A percentile compares a stretch with the other conserved stretches of the same genome.
Conservation (phyloP, 306 rosid species). For the Quercus gilva region DNA sequence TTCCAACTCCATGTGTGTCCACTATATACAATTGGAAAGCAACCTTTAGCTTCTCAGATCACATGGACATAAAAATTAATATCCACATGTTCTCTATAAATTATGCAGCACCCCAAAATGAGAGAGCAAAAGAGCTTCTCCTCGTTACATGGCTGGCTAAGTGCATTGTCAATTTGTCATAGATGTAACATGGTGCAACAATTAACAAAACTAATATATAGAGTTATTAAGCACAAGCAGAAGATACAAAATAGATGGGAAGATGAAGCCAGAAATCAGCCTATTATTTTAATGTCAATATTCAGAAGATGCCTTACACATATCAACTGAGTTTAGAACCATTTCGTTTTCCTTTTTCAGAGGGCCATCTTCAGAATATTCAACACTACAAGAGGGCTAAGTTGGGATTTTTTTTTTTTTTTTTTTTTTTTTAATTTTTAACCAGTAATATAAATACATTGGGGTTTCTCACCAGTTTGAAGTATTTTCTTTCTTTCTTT, state of each 20-base stretch:
- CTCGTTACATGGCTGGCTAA: background rate
- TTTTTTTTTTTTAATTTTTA: background rate
- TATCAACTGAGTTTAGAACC: background rate
- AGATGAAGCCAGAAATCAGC: background rate
- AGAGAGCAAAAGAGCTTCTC: background rate
- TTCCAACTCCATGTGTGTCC: background rate
- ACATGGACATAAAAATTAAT: background rate
- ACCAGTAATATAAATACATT: background rate
- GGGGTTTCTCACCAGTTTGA: too few species aligned
- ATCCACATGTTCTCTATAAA: background rate
- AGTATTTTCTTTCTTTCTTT: too few species aligned
- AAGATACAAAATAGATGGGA: background rate
- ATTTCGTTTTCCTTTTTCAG: background rate
- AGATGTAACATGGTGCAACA: background rate
- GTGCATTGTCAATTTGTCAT: background rate
- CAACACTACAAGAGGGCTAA: background rate
- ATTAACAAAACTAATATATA: background rate
- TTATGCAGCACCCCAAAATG: background rate
- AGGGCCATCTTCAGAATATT: background rate
- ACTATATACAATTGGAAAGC: background rate
- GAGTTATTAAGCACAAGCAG: background rate
- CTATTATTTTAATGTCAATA: too few species aligned
- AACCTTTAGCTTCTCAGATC: background rate
- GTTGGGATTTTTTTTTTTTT: background rate
- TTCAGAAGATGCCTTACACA: background rate